Conservation (phyloP, 306 rosid species). For the Cyamopsis tetragonoloba region DNA sequence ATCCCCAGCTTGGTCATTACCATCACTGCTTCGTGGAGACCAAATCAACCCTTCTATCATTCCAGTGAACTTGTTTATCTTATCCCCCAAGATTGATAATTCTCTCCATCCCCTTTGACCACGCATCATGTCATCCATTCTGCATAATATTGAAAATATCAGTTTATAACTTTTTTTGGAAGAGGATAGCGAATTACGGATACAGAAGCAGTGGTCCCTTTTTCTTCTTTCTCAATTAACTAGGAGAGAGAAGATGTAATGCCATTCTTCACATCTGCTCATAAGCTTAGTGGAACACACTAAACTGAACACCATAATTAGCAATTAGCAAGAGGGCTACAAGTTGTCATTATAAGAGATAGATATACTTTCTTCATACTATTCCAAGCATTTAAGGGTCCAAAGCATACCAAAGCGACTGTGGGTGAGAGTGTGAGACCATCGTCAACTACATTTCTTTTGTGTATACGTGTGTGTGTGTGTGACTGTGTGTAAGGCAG, state of each 20-base stretch:
- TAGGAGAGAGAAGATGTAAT: neutral
- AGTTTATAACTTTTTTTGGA: slow-evolving; percentile 2
- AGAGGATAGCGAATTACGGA: neutral
- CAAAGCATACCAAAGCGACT: neutral
- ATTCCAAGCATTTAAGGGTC: neutral
- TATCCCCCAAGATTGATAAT: slow-evolving; percentile 87
- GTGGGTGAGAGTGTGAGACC: neutral
- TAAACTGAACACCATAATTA: slow-evolving; percentile 9
- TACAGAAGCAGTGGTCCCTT: neutral
- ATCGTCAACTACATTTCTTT: neutral
- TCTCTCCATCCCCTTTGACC: slow-evolving; percentile 99
- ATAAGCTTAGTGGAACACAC: neutral
- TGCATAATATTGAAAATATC: slow-evolving; percentile 32
- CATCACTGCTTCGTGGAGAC: slow-evolving; percentile 77
- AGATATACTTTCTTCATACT: neutral
- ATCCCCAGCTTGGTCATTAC: slow-evolving; percentile 55
- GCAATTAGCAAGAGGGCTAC: neutral
- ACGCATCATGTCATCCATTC: slow-evolving; percentile 99
- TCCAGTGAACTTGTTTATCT: slow-evolving; percentile 83
- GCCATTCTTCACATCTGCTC: neutral
- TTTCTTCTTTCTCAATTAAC: slow-evolving; percentile 13
- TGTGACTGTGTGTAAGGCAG: too few relatives aligned
- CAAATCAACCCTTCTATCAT: slow-evolving; percentile 97
- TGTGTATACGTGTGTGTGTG: too few relatives aligned
- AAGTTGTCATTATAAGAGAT: neutral